Percentiles rank a stretch among this genome's conserved stretches.
These are phyloP conservation scores for Scenedesmus sp. DNA, from an alignment of 163 green algal genomes.

Conservation along the genomic window DNA sequence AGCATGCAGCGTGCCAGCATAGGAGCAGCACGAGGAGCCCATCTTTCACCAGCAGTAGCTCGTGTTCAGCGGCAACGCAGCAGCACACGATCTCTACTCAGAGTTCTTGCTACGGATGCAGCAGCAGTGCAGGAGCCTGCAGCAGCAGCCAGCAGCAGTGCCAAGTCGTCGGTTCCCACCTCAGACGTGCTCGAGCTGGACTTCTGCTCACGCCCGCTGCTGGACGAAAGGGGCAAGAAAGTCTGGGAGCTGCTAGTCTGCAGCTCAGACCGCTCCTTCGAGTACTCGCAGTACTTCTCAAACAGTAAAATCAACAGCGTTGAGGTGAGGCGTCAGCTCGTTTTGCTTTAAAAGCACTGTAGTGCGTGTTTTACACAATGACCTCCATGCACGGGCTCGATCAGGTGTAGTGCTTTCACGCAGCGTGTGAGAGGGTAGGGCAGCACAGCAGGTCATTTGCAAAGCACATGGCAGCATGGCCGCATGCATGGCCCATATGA, in stretches of 20 bases:
- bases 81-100: constrained; percentile 10
- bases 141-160: constrained; percentile 22
- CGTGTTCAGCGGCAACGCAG: background rate
- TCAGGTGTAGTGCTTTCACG: background rate
- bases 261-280: constrained; percentile 85
- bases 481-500: background rate
- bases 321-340: constrained; percentile 70
- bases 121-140: constrained; percentile 44
- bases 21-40: background rate
- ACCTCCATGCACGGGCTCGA: background rate
- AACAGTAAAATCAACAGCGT: constrained; percentile 99
- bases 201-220: constrained; percentile 95
- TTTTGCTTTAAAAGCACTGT: background rate
- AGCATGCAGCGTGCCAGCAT: constrained; percentile 21
- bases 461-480: background rate
- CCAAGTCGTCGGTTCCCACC: constrained; percentile 57
- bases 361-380: background rate
- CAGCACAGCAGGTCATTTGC: background rate
- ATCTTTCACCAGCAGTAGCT: background rate
- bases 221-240: constrained; percentile 98
- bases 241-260: constrained; percentile 97
- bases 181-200: constrained; percentile 92
- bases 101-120: constrained; percentile 25
- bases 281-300: constrained; percentile 95
- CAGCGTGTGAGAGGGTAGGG: constrained; percentile 25